phyloP scores from a whole-genome alignment of 2,329 filamentous ascomycete species.

The Fusarium fracticaudum region DNA sequence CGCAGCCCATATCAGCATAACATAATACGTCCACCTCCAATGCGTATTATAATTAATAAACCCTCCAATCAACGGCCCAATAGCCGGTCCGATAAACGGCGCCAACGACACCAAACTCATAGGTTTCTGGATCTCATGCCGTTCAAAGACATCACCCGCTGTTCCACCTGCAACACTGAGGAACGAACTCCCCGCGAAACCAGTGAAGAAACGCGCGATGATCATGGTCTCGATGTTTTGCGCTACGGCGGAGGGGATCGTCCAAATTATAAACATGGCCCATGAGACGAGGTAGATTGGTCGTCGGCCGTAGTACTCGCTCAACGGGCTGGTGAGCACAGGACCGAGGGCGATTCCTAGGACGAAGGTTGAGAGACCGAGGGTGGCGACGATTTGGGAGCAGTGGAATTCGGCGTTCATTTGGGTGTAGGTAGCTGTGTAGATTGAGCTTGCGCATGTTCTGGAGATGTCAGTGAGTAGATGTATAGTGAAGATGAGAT shows the following conservation, averaged over 20 bases:
- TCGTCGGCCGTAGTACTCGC: slow-evolving; percentile 77
- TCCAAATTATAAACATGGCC: slow-evolving; percentile 76
- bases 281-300: slow-evolving; percentile 80
- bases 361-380: slow-evolving; percentile 33
- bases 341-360: slow-evolving; percentile 67
- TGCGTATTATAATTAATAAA: slow-evolving; percentile 30
- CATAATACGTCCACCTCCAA: slow-evolving; percentile 38
- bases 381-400: slow-evolving; percentile 9
- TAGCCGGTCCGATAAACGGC: slow-evolving; percentile 31
- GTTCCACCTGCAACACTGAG: slow-evolving; percentile 35
- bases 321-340: slow-evolving; percentile 66
- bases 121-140: slow-evolving; percentile 28
- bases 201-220: slow-evolving; percentile 77
- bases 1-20: slow-evolving; percentile 32
- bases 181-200: slow-evolving; percentile 66
- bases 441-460: slow-evolving; percentile 83
- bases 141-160: slow-evolving; percentile 23
- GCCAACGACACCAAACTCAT: slow-evolving; percentile 34
- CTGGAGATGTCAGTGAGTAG: slow-evolving; percentile 51
- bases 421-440: slow-evolving; percentile 51
- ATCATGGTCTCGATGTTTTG: slow-evolving; percentile 80
- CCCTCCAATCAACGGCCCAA: slow-evolving; percentile 28
- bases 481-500: rapidly evolving
- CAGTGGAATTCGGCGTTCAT: slow-evolving; percentile 27
- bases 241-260: slow-evolving; percentile 80